Conservation (phyloP, 148 eudicot genomes). For the Silene conica region DNA sequence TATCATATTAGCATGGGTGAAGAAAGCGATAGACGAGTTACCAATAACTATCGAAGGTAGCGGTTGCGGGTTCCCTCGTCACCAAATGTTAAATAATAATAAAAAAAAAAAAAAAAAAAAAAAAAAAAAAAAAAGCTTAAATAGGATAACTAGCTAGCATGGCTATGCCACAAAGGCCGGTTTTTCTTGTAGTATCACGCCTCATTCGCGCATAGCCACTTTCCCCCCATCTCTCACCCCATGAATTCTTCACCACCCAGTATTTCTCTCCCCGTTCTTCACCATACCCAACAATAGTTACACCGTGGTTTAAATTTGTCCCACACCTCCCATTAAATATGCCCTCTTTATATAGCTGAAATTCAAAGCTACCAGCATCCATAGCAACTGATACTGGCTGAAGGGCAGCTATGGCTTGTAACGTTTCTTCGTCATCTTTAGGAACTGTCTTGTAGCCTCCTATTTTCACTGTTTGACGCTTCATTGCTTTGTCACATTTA, state of each 20-base stretch:
- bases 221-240: constrained; percentile 58
- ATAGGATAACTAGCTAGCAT: constrained; percentile 47
- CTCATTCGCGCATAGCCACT: constrained; percentile 42
- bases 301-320: constrained; percentile 41
- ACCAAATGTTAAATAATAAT: too few relatives aligned
- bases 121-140: neutral
- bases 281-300: constrained; percentile 50
- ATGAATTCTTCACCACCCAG: constrained; percentile 58
- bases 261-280: constrained; percentile 26
- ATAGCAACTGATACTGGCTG: constrained; percentile 65
- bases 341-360: constrained; percentile 54
- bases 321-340: constrained; percentile 45
- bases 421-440: constrained; percentile 24
- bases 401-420: constrained; percentile 40
- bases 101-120: too few relatives aligned
- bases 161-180: constrained; percentile 51
- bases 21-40: too few relatives aligned
- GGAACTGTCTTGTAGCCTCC: constrained; percentile 32
- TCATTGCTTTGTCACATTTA: constrained; percentile 27
- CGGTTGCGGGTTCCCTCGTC: too few relatives aligned
- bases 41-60: too few relatives aligned
- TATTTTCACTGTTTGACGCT: constrained; percentile 23
- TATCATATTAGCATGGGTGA: too few relatives aligned
- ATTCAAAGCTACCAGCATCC: constrained; percentile 44
- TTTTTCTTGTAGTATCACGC: constrained; percentile 22